Percentiles rank a stretch among this genome's conserved stretches.
phyloP scores from a whole-genome alignment of 2,329 filamentous ascomycete species.

The Myriangium duriaei region DNA sequence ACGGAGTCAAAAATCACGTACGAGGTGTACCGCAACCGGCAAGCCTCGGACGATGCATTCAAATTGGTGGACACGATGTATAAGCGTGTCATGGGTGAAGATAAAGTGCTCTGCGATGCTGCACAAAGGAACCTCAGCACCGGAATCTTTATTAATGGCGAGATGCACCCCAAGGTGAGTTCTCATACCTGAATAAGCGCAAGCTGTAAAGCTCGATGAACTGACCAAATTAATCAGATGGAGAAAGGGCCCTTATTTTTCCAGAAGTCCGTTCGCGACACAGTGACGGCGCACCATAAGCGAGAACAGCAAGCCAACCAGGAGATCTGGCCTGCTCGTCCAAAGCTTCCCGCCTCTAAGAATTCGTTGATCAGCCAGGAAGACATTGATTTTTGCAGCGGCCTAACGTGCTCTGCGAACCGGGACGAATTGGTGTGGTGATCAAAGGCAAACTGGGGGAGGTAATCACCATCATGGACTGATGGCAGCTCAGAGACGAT shows the following conservation, averaged over 20 bases:
- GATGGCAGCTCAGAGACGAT: too few species aligned
- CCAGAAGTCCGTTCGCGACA: constrained; percentile 39
- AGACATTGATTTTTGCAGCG: too few species aligned
- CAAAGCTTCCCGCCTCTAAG: constrained; percentile 12
- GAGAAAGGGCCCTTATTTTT: constrained; percentile 44
- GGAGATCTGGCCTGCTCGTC: constrained; percentile 44
- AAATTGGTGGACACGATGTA: constrained; percentile 46
- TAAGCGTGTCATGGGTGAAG: constrained; percentile 51
- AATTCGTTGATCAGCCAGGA: too few species aligned
- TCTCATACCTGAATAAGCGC: background rate
- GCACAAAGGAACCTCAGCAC: constrained; percentile 50
- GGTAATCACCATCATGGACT: too few species aligned
- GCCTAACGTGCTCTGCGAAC: too few species aligned
- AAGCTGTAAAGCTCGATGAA: too few species aligned
- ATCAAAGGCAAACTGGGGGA: too few species aligned
- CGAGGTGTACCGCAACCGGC: constrained; percentile 50
- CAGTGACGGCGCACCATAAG: constrained; percentile 35
- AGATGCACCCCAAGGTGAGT: constrained; percentile 48
- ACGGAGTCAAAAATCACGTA: constrained; percentile 45
- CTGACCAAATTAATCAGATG: too few species aligned
- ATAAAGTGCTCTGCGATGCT: constrained; percentile 48
- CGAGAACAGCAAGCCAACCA: constrained; percentile 32
- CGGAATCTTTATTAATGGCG: constrained; percentile 49
- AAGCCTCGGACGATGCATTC: constrained; percentile 48
- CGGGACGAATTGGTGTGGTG: too few species aligned